Percentiles rank a stretch among this genome's conserved stretches.
Evolutionary conservation across 441 rosid species (phyloP).

Genomic region (Brassica balearica): DNA sequence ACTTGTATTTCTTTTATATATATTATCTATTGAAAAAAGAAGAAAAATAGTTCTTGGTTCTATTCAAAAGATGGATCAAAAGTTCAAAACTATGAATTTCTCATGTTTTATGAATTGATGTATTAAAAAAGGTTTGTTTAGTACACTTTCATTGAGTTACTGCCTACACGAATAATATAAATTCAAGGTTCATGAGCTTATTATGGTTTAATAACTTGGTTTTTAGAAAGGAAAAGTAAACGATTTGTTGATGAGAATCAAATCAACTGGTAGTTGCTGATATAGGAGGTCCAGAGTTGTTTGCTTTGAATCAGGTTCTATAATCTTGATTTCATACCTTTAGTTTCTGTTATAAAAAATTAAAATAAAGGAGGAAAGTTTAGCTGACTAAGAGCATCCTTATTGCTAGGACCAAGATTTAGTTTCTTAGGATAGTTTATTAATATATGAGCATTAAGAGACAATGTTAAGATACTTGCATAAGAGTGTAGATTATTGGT

Average conservation of each 20-base stretch:
- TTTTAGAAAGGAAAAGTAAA: background rate
- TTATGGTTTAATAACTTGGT: background rate
- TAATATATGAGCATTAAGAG: no score
- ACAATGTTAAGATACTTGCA: no score
- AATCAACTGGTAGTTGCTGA: slow-evolving; percentile 20
- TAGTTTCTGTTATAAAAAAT: slow-evolving; percentile 15
- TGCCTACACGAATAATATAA: slow-evolving; percentile 14
- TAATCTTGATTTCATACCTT: slow-evolving; percentile 15
- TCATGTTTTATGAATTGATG: slow-evolving; percentile 30
- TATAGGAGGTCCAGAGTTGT: slow-evolving; percentile 17
- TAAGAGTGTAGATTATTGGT: no score
- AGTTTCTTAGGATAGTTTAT: no score
- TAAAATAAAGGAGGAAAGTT: background rate
- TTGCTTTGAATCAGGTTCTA: slow-evolving; percentile 40
- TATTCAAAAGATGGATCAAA: slow-evolving; percentile 8
- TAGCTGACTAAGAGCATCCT: no score
- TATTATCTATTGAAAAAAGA: slow-evolving; percentile 14
- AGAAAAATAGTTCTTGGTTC: background rate
- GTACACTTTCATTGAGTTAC: slow-evolving; percentile 7
- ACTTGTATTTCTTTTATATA: slow-evolving; percentile 11
- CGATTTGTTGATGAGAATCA: slow-evolving; percentile 3
- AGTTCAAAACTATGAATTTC: background rate
- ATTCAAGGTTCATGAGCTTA: slow-evolving; percentile 14
- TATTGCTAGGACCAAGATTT: no score
- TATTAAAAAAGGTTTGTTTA: background rate